Conservation (phyloP, 2,329 filamentous ascomycete species). For the Botrytis byssoidea region DNA sequence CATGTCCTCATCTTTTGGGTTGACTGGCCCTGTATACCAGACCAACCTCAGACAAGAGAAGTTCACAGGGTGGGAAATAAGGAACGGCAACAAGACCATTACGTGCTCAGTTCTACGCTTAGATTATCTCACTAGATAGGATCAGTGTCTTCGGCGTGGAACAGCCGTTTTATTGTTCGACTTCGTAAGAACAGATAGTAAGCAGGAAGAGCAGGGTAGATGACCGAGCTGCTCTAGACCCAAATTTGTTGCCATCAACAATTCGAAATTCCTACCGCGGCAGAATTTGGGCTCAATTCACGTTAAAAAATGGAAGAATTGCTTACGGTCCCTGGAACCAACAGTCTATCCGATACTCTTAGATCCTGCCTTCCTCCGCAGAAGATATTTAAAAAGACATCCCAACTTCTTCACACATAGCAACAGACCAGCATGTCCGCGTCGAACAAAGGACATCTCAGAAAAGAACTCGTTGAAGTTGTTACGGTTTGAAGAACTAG, state of each 20-base stretch:
- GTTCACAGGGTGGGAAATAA: not conserved
- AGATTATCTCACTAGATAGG: not conserved
- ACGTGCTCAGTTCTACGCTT: not conserved
- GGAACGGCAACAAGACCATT: not conserved
- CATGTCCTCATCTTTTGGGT: not conserved
- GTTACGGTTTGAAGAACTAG: not conserved
- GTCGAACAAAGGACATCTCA: not conserved
- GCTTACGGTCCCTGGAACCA: not conserved
- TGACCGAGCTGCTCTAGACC: not conserved
- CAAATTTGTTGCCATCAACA: not conserved
- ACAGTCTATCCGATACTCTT: too few species aligned
- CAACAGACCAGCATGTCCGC: too few species aligned
- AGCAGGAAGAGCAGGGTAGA: not conserved
- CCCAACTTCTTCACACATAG: not conserved
- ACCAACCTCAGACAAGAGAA: not conserved
- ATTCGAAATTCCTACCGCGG: too few species aligned
- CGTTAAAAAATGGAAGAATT: not conserved
- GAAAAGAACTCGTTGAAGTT: not conserved
- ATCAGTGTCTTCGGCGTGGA: not conserved
- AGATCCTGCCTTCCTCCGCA: not conserved
- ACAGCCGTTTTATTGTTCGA: not conserved
- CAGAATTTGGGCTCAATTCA: not conserved
- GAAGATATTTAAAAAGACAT: not conserved
- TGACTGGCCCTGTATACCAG: not conserved
- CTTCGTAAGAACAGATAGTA: not conserved